Base-by-base conservation (phyloP, 306 rosid species). In the Castanea mollissima region DNA sequence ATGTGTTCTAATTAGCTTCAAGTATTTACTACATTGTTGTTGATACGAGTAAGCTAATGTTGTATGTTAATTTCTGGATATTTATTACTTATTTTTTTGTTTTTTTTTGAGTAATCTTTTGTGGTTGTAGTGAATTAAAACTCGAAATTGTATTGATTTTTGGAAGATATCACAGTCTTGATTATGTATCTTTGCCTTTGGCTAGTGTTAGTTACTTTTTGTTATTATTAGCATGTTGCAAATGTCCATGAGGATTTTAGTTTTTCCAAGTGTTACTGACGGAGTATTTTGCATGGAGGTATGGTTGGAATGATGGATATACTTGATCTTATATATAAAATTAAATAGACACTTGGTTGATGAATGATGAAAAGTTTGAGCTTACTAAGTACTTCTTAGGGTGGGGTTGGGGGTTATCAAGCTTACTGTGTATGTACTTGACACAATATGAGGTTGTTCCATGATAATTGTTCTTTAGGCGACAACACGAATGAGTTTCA, bases 1-100 rank as follows among this genome's bases (percentile, higher is more conserved):
- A 55, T 60, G 73, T 56, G 74, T 58, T 73, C 55, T 19, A 52
- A 74, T 68, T 23, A 58, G 76, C 82, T 29, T 34, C 73, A 59
- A 74, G 62, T 63, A 31, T 27, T 64, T 65, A 15, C 46, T 68
- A 6, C 5, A 9, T 68, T 68, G 71, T 16, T 67, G 38, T 38
- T 35, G 72, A 68, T 68, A 35, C 72, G 29, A 68, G 51, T 68
- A 68, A 4, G 65, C 25, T 13, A 59, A 34, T 68, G 72, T 68
- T 68, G 52, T 68, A 68, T n/a, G 52, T 68, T 68, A 38, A 12
- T 35, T 68, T 23, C 14, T 7, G 20, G 46, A 29, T 34, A 23
- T 60, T 13, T 68, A 19, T 20, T 35, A 35, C 11, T 64, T 49
- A 49, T 12, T 49, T 49, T 49, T 49, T 49, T 12, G 54, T 49